Percentiles rank a stretch among this genome's conserved stretches.
Evolutionary conservation across 768 basidiomycete species (phyloP).

Genomic region (Tricholomella constricta): DNA sequence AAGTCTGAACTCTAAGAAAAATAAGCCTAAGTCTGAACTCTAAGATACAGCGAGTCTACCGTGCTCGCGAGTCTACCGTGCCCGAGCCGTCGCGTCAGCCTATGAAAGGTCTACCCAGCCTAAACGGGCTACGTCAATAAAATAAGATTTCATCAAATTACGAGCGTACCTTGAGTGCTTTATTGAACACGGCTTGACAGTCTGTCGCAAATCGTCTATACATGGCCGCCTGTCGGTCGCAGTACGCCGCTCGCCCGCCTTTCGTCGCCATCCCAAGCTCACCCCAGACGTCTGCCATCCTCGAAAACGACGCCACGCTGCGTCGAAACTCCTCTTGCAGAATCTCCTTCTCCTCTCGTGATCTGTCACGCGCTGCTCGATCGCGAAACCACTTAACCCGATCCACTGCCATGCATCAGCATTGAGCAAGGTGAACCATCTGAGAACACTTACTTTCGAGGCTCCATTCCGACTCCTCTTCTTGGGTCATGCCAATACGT

Average conservation of each 20-base stretch:
- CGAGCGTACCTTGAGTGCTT: too few relatives aligned
- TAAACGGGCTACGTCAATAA: too few relatives aligned
- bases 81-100: too few relatives aligned
- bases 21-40: too few relatives aligned
- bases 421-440: not conserved
- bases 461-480: slow-evolving; percentile 23
- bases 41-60: too few relatives aligned
- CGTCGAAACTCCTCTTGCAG: slow-evolving; percentile 27
- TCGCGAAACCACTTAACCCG: slow-evolving; percentile 31
- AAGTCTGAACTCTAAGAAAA: too few relatives aligned
- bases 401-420: slow-evolving; percentile 14
- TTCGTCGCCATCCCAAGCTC: not conserved
- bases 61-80: too few relatives aligned
- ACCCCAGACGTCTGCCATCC: slow-evolving; percentile 4
- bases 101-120: too few relatives aligned
- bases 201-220: not conserved
- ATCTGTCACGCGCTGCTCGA: slow-evolving; percentile 23
- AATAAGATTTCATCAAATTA: too few relatives aligned
- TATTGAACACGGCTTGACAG: too few relatives aligned
- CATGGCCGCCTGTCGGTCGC: not conserved
- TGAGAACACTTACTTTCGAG: slow-evolving; percentile 23
- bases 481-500: slow-evolving; percentile 13
- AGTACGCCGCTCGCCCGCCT: not conserved
- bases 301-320: slow-evolving; percentile 4
- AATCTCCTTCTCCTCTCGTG: slow-evolving; percentile 29